phyloP scores from a whole-genome alignment of 495 filamentous ascomycete species.

The Hamigera avellanea region DNA sequence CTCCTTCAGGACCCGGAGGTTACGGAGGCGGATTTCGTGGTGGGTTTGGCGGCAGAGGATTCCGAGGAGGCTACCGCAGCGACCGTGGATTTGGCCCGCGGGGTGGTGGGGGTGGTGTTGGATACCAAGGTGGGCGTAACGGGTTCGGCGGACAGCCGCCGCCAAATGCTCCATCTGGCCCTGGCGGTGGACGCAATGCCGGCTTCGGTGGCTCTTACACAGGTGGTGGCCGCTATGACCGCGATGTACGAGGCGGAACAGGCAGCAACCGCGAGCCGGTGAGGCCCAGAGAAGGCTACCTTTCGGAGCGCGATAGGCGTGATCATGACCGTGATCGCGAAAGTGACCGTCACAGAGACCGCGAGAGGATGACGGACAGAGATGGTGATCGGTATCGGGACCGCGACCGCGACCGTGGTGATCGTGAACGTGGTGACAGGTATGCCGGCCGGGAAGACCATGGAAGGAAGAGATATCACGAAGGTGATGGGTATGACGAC shows the following conservation, averaged over 20 bases:
- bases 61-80: slow-evolving; percentile 51
- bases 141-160: slow-evolving; percentile 54
- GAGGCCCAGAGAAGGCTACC: slow-evolving; percentile 34
- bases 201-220: slow-evolving; percentile 32
- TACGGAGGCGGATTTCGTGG: slow-evolving; percentile 58
- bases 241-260: slow-evolving; percentile 34
- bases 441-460: slow-evolving; percentile 51
- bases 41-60: slow-evolving; percentile 38
- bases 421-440: slow-evolving; percentile 34
- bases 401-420: slow-evolving; percentile 43
- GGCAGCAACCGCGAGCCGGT: slow-evolving; percentile 46
- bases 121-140: slow-evolving; percentile 48
- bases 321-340: slow-evolving; percentile 51
- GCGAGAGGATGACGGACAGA: slow-evolving; percentile 28
- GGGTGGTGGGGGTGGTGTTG: slow-evolving; percentile 44
- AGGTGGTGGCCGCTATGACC: slow-evolving; percentile 36
- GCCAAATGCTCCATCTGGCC: slow-evolving; percentile 69
- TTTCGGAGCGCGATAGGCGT: slow-evolving; percentile 43
- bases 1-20: slow-evolving; percentile 55
- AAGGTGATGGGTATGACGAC: slow-evolving; percentile 59
- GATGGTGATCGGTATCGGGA: slow-evolving; percentile 39
- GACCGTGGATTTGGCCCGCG: slow-evolving; percentile 49
- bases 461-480: slow-evolving; percentile 45
- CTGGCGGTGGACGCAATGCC: slow-evolving; percentile 51
- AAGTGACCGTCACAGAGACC: slow-evolving; percentile 43